phyloP scores from a whole-genome alignment of 495 filamentous ascomycete species.

The Penicillium desertorum region DNA sequence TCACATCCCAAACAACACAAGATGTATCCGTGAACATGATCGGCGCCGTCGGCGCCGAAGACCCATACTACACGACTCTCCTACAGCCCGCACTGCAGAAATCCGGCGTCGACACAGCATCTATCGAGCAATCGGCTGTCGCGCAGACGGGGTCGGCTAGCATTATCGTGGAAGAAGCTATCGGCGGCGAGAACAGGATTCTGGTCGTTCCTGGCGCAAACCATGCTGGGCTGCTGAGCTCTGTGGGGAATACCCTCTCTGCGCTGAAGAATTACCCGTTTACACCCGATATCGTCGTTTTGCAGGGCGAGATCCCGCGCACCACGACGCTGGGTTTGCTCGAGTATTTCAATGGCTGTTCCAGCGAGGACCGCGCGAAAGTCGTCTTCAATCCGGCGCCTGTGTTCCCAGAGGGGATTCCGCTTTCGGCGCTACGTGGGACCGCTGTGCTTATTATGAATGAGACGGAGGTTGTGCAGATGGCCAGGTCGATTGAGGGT shows the following conservation, averaged over 20 bases:
- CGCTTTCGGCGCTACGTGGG: constrained; percentile 56
- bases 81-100: constrained; percentile 21
- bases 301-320: constrained; percentile 79
- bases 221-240: constrained; percentile 37
- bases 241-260: constrained; percentile 9
- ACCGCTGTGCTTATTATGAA: constrained; percentile 76
- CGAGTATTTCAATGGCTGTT: constrained; percentile 44
- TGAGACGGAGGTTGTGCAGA: constrained; percentile 73
- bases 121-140: constrained; percentile 15
- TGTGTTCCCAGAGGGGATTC: constrained; percentile 47
- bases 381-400: constrained; percentile 65
- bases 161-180: constrained; percentile 30
- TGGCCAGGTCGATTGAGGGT: constrained; percentile 40
- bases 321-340: constrained; percentile 64
- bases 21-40: constrained; percentile 29
- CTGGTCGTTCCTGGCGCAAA: constrained; percentile 74
- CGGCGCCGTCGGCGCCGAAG: constrained; percentile 27
- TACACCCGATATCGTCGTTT: constrained; percentile 57
- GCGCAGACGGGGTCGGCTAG: constrained; percentile 29
- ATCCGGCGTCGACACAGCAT: constrained; percentile 24
- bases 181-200: constrained; percentile 71
- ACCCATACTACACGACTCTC: constrained; percentile 24
- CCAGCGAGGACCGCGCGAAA: not conserved
- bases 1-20: constrained; percentile 17
- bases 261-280: constrained; percentile 6